Evolutionary conservation across 1,284 basidiomycete species (phyloP), one percentile per base, ranked within the genome.

Genomic region (Rhodotorula sp.): DNA sequence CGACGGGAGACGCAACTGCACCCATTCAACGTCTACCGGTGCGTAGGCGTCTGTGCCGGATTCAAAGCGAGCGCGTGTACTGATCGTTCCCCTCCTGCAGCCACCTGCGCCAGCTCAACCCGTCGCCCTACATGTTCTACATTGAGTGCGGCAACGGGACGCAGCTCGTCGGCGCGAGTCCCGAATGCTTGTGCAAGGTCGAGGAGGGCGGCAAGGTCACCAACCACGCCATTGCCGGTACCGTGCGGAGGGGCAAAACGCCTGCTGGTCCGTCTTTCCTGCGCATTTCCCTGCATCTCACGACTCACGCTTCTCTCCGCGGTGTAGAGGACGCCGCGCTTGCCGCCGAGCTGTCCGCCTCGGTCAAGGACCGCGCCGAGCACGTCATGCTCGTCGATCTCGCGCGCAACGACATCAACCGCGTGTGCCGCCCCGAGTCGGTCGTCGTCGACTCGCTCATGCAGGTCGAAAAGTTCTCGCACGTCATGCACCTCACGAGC

Each of bases 341-440:
- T 1, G 91, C 91, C 2, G 84, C 87, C 27, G 87, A 89, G 68
- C 85, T 99, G 12, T 83, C 89, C 23, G 85, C 87, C 21, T 96
- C 93, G 0, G 90, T 92, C 76, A 99, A 99, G 81, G 97, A 99
- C 81, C 87, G 92, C 54, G 94, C 97, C 42, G 97, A 99, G 80
- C 96, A 99, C 80, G 95, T 99, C 81, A 99, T 99, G 97, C 87
- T 99, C 66, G 94, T 99, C 67, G 97, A 99, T 82, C 86, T 99
- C 70, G 97, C 97, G 12, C 86, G 97, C n/a, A 99, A 99, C 84
- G 97, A 99, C 80, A 94, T 99, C 75, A 98, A 97, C 81, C 89
- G 97, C 34, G 93, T 99, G 41, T 99, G 96, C 85, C 88, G 93
- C 77, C 94, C 97, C 9, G 87, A 89, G 80, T 97, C 96, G 0